phyloP scores from a whole-genome alignment of 2,329 filamentous ascomycete genomes.

The Cordyceps cateniannulata region DNA sequence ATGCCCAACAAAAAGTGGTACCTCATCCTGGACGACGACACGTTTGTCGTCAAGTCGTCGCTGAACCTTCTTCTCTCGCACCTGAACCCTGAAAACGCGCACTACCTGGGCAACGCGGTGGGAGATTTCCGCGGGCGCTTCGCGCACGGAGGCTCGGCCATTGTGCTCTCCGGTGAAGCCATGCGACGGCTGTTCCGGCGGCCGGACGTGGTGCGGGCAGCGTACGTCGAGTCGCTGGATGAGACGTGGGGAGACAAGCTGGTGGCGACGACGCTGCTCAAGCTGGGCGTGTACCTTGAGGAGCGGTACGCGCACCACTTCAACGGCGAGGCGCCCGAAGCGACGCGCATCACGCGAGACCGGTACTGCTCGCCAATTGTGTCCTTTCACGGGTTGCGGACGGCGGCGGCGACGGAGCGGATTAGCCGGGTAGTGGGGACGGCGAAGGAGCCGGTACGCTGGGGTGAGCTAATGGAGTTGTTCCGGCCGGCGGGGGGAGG shows the following conservation, averaged over 20 bases:
- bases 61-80: constrained; percentile 42
- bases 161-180: constrained; percentile 45
- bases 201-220: constrained; percentile 35
- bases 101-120: constrained; percentile 51
- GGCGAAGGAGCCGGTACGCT: constrained; percentile 36
- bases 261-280: constrained; percentile 46
- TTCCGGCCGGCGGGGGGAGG: constrained; percentile 32
- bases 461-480: constrained; percentile 44
- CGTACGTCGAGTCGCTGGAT: constrained; percentile 41
- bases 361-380: constrained; percentile 48
- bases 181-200: constrained; percentile 40
- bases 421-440: constrained; percentile 36
- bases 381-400: constrained; percentile 45
- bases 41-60: constrained; percentile 45
- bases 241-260: constrained; percentile 50
- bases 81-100: constrained; percentile 38
- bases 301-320: constrained; percentile 49
- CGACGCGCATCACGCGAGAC: constrained; percentile 43
- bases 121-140: constrained; percentile 50
- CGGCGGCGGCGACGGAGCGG: constrained; percentile 37
- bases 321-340: constrained; percentile 46
- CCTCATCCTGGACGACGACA: constrained; percentile 52
- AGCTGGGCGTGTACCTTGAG: constrained; percentile 48
- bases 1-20: constrained; percentile 54
- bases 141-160: constrained; percentile 49